Evolutionary conservation across 2,329 filamentous ascomycete genomes (phyloP).

Genomic region (Microdochium bolleyi): DNA sequence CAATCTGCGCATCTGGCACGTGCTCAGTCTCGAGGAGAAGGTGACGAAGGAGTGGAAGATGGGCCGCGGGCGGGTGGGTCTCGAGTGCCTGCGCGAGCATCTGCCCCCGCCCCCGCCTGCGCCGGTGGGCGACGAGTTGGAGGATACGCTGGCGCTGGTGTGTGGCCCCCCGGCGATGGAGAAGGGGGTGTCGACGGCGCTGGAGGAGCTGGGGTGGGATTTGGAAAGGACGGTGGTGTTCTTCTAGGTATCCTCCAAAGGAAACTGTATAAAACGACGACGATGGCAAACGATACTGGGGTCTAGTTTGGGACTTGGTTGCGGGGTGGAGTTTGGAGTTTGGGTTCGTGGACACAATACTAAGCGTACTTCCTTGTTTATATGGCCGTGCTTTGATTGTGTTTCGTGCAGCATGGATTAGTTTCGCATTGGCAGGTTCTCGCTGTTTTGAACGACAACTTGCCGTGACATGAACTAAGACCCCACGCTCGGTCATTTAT

Average conservation of each 20-base stretch:
- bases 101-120: background rate
- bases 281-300: background rate
- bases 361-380: background rate
- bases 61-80: slow-evolving; percentile 57
- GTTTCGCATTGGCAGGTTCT: background rate
- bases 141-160: slow-evolving; percentile 55
- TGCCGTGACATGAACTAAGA: background rate
- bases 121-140: slow-evolving; percentile 27
- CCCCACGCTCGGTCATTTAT: background rate
- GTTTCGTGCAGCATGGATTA: background rate
- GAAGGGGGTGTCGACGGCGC: slow-evolving; percentile 37
- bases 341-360: background rate
- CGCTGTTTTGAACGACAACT: background rate
- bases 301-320: background rate
- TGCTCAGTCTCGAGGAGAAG: slow-evolving; percentile 17
- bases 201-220: slow-evolving; percentile 20
- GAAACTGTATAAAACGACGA: background rate
- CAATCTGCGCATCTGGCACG: slow-evolving; percentile 44
- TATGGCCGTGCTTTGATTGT: background rate
- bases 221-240: background rate
- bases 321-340: background rate
- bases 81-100: slow-evolving; percentile 41
- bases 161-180: slow-evolving; percentile 76
- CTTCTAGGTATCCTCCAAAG: background rate
- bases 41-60: slow-evolving; percentile 61